These are phyloP conservation scores for Ramularia collo-cygni DNA, from an alignment of 2,329 filamentous ascomycete species.

Conservation along the genomic window DNA sequence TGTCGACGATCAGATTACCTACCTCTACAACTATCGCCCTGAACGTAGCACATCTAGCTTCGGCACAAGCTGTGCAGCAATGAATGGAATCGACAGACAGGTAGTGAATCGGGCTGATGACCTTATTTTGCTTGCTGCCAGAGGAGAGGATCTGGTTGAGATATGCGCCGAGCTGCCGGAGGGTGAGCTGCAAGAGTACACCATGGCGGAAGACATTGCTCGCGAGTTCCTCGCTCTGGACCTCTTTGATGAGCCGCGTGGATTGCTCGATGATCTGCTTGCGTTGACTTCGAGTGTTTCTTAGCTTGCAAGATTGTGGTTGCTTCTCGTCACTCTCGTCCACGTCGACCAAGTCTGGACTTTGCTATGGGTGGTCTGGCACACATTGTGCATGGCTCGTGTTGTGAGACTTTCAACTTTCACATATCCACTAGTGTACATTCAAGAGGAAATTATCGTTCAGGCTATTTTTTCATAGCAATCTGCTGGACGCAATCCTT, in stretches of 20 bases:
- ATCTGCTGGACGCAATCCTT: too few relatives aligned
- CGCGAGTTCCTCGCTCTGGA: conserved; percentile 37
- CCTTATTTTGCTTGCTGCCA: conserved; percentile 60
- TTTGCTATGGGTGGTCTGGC: too few relatives aligned
- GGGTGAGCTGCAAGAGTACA: conserved; percentile 59
- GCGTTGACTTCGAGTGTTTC: conserved; percentile 2
- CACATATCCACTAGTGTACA: too few relatives aligned
- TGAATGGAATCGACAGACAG: conserved; percentile 70
- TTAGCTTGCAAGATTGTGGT: too few relatives aligned
- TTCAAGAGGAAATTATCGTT: too few relatives aligned
- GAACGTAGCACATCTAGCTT: conserved; percentile 76
- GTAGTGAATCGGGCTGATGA: conserved; percentile 71
- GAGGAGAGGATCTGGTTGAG: conserved; percentile 68
- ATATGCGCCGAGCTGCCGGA: conserved; percentile 62
- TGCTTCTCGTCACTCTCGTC: too few relatives aligned
- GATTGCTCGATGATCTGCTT: conserved; percentile 34
- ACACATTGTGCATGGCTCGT: too few relatives aligned
- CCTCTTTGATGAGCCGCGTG: conserved; percentile 29
- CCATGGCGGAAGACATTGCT: conserved; percentile 50
- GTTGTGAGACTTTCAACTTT: too few relatives aligned
- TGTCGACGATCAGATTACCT: conserved; percentile 49
- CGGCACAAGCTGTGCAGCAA: conserved; percentile 72
- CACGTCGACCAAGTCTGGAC: too few relatives aligned
- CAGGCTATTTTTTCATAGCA: too few relatives aligned
- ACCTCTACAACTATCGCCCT: conserved; percentile 30